Evolutionary conservation across 179 eudicot species (phyloP).

Genomic region (Spergularia azorica): DNA sequence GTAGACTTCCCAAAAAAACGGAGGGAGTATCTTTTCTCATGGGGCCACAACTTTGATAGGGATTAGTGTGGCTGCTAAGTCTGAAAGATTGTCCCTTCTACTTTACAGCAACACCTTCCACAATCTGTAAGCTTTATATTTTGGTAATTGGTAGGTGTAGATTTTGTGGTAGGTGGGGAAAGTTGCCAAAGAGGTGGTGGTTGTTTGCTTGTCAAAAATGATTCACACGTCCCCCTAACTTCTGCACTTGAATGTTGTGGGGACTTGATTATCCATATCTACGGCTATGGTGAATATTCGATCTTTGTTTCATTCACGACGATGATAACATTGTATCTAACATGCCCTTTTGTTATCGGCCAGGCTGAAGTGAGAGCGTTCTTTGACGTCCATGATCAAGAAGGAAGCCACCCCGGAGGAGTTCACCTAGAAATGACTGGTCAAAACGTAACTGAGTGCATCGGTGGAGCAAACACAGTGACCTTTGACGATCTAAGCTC

Average conservation of each 20-base stretch:
- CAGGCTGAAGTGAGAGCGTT: conserved; percentile 88
- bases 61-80: conserved; percentile 3
- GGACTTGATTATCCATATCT: background rate
- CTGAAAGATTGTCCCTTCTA: background rate
- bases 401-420: conserved; percentile 95
- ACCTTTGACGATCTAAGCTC: conserved; percentile 73
- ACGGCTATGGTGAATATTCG: background rate
- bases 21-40: background rate
- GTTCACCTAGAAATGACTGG: conserved; percentile 93
- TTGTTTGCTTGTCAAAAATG: conserved; percentile 18
- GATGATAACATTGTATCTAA: background rate
- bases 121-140: background rate
- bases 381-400: conserved; percentile 89
- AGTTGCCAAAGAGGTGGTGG: background rate
- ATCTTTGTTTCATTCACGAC: no score
- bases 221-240: conserved; percentile 11
- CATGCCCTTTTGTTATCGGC: background rate
- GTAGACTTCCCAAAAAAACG: no score
- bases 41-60: background rate
- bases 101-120: background rate
- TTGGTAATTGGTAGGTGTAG: conserved; percentile 20
- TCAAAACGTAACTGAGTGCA: conserved; percentile 78
- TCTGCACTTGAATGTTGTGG: background rate
- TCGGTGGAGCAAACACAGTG: conserved; percentile 69
- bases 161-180: conserved; percentile 19